A percentile compares a stretch with the other conserved stretches of the same genome.
phyloP scores from a whole-genome alignment of 2,329 filamentous ascomycete genomes.

The Biscogniauxia sp. region DNA sequence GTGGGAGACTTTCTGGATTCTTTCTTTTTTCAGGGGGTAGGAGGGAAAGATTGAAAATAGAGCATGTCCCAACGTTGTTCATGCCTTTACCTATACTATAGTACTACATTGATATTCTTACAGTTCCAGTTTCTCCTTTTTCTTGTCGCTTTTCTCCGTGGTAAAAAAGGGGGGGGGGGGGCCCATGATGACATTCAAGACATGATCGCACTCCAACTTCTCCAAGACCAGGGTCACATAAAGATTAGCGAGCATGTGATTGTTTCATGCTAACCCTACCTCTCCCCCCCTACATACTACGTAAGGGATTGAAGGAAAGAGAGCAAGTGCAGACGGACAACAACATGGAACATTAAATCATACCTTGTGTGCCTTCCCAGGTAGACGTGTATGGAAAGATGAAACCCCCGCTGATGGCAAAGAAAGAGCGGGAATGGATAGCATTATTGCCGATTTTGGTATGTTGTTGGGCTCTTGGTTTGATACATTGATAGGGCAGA shows the following conservation, averaged over 20 bases:
- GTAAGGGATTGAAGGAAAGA: neutral
- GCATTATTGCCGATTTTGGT: no score
- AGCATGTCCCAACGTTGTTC: neutral
- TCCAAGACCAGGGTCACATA: neutral
- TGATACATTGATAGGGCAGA: no score
- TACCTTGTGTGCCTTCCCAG: no score
- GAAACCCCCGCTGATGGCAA: no score
- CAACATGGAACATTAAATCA: no score
- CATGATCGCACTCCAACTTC: neutral
- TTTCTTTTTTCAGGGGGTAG: neutral
- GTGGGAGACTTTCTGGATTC: neutral
- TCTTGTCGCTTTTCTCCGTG: neutral
- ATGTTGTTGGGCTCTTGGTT: no score
- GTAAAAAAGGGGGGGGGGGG: no score
- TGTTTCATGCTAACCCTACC: neutral
- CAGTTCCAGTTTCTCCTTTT: neutral
- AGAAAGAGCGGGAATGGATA: no score
- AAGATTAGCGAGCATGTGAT: neutral
- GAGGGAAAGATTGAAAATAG: neutral
- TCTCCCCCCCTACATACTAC: neutral
- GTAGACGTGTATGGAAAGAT: no score
- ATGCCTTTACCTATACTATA: neutral
- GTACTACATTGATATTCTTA: neutral
- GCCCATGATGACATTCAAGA: neutral
- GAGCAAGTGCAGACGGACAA: no score